Evolutionary conservation across 805 yeast genomes (phyloP).

Genomic region (Ogataea saltuana): DNA sequence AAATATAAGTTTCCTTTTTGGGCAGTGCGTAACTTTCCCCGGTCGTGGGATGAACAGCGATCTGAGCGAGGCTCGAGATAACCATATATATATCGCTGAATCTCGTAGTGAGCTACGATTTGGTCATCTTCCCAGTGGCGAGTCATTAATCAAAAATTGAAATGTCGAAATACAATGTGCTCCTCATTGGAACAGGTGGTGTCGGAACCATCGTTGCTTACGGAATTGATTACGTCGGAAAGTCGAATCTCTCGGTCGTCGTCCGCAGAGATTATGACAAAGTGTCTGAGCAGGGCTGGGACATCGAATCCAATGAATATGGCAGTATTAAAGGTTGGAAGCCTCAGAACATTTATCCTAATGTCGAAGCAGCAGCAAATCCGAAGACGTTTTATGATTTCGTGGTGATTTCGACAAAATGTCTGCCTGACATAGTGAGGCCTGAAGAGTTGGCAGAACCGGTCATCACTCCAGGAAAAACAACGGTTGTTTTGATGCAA

Average conservation of each 20-base stretch:
- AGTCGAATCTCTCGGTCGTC: constrained; percentile 56
- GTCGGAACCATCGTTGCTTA: constrained; percentile 77
- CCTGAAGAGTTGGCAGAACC: constrained; percentile 52
- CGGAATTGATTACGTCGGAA: constrained; percentile 49
- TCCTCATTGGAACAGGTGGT: constrained; percentile 72
- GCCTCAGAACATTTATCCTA: constrained; percentile 44
- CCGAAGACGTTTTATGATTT: constrained; percentile 49
- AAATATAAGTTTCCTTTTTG: not conserved
- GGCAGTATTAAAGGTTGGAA: constrained; percentile 57
- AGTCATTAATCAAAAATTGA: too few species aligned
- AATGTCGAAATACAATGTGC: constrained; percentile 12
- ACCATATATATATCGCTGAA: not conserved
- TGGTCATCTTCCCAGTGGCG: too few species aligned
- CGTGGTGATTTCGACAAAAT: constrained; percentile 59
- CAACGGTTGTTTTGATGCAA: constrained; percentile 59
- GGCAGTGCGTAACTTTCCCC: constrained; percentile 2
- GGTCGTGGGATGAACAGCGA: constrained; percentile 27
- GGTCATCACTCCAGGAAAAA: constrained; percentile 45
- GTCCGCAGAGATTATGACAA: constrained; percentile 60
- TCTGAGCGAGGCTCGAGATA: not conserved
- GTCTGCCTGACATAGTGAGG: constrained; percentile 56
- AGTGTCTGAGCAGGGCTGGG: constrained; percentile 51
- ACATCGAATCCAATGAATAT: constrained; percentile 60
- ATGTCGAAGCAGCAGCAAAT: constrained; percentile 41
- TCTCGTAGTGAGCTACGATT: too few species aligned